These are phyloP conservation scores for Magnolia officinalis DNA, from an alignment of 164 flowering plant genomes.

Conservation along the genomic window DNA sequence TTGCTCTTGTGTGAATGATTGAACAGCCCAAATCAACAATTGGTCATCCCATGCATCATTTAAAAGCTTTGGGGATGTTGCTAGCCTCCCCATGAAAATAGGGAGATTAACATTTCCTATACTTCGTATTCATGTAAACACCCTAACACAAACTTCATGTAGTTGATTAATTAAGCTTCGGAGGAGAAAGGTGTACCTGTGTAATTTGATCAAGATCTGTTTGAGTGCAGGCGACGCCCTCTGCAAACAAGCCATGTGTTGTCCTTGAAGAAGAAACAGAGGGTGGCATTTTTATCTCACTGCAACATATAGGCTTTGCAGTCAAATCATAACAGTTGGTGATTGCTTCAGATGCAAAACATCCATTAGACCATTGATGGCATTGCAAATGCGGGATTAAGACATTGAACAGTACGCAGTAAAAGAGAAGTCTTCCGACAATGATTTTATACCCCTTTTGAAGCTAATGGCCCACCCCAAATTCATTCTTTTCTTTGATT, in stretches of 20 bases:
- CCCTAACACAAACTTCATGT: background rate
- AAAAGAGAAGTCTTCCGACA: background rate
- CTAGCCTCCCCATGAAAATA: too few species aligned
- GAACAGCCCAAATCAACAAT: too few species aligned
- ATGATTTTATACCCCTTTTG: background rate
- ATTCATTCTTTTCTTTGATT: background rate
- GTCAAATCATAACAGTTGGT: background rate
- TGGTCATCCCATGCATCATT: too few species aligned
- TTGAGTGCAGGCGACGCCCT: conserved; percentile 56
- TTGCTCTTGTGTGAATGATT: too few species aligned
- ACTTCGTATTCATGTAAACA: too few species aligned
- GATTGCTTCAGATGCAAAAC: background rate
- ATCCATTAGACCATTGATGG: background rate
- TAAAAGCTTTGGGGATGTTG: too few species aligned
- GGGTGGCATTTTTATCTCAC: background rate
- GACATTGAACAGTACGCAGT: background rate
- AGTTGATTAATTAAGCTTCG: too few species aligned
- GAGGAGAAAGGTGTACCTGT: conserved; percentile 33
- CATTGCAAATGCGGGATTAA: background rate
- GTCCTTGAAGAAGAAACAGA: background rate
- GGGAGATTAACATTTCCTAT: too few species aligned
- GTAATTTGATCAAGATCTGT: conserved; percentile 55
- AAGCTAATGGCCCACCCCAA: background rate
- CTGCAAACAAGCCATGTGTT: conserved; percentile 49
- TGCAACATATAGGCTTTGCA: background rate